Percentiles rank a stretch among this genome's conserved stretches.
These are phyloP conservation scores for Notholithocarpus densiflorus DNA, from an alignment of 306 rosid species.

Conservation along the genomic window DNA sequence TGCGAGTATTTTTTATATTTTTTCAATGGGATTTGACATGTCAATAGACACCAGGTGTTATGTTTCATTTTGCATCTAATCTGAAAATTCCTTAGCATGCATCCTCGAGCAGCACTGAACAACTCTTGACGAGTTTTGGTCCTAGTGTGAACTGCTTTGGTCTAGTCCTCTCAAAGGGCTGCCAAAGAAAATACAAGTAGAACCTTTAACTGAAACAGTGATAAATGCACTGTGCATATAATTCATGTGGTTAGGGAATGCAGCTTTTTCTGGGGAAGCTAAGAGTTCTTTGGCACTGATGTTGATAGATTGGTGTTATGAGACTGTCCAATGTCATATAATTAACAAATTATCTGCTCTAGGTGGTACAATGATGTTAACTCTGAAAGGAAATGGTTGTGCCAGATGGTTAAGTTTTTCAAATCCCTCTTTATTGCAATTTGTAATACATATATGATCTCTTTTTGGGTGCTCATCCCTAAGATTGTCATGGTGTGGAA, in stretches of 20 bases:
- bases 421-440: too few species aligned
- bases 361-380: not conserved
- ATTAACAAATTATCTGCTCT: not conserved
- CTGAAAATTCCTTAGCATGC: not conserved
- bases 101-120: not conserved
- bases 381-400: not conserved
- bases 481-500: not conserved
- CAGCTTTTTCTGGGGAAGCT: not conserved
- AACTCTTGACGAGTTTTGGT: not conserved
- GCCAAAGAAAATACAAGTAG: not conserved
- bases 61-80: not conserved
- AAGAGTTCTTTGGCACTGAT: not conserved
- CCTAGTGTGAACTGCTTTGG: not conserved
- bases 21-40: not conserved
- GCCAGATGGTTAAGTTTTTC: not conserved
- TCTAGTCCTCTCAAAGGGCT: not conserved
- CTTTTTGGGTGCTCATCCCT: not conserved
- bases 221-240: not conserved
- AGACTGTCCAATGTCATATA: not conserved
- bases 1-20: too few species aligned
- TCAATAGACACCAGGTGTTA: not conserved
- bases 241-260: not conserved
- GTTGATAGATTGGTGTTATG: not conserved
- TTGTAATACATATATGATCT: too few species aligned
- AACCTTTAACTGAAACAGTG: not conserved